Evolutionary conservation across 768 basidiomycete genomes (phyloP).

Genomic region (Termitomyces sp.): DNA sequence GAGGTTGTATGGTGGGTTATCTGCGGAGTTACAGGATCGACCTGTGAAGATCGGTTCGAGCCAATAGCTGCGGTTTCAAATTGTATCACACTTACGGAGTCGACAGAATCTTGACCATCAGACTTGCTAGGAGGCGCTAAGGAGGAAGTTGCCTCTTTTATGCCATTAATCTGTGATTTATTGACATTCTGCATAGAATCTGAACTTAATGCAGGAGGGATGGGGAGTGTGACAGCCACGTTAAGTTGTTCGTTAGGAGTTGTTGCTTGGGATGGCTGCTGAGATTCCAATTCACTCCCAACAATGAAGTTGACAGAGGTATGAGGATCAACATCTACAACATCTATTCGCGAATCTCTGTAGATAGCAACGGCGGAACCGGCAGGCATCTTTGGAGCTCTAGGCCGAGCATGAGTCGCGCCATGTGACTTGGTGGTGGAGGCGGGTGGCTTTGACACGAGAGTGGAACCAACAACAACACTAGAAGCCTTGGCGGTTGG

Average conservation of each 20-base stretch:
- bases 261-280: conserved; percentile 19
- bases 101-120: conserved; percentile 52
- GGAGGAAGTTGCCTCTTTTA: conserved; percentile 21
- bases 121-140: conserved; percentile 30
- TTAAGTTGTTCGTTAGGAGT: conserved; percentile 21
- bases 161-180: conserved; percentile 16
- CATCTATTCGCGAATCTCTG: conserved; percentile 57
- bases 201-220: neutral
- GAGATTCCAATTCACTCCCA: conserved; percentile 65
- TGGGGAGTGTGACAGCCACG: conserved; percentile 20
- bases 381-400: conserved; percentile 67
- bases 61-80: neutral
- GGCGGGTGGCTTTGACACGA: conserved; percentile 26
- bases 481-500: conserved; percentile 41
- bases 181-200: conserved; percentile 5
- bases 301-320: conserved; percentile 72
- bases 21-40: neutral
- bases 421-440: conserved; percentile 28
- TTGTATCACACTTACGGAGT: conserved; percentile 39
- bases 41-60: conserved; percentile 7
- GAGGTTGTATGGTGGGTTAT: conserved; percentile 31
- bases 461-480: conserved; percentile 26
- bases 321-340: conserved; percentile 43
- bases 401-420: conserved; percentile 33
- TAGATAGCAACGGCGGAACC: conserved; percentile 74